Percentiles rank a stretch among this genome's conserved stretches.
Evolutionary conservation across 768 basidiomycete species (phyloP).

Genomic region (Neoboletus magnificus): DNA sequence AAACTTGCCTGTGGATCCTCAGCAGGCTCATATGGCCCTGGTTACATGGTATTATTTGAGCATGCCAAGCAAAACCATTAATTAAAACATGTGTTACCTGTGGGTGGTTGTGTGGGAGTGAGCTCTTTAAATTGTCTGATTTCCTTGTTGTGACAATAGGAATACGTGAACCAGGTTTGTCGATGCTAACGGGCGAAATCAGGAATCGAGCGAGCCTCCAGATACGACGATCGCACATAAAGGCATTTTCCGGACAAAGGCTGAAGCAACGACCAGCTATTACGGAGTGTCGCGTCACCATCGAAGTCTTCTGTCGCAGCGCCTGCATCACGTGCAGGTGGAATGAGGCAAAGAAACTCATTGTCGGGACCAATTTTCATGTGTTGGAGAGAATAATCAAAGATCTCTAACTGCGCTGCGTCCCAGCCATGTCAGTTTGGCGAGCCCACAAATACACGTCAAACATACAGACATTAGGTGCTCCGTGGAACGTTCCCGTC

Average conservation of each 20-base stretch:
- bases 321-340: constrained; percentile 51
- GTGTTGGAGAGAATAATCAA: constrained; percentile 58
- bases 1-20: constrained; percentile 79
- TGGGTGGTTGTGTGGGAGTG: constrained; percentile 56
- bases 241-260: constrained; percentile 78
- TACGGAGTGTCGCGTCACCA: constrained; percentile 61
- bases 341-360: constrained; percentile 77
- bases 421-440: constrained; percentile 11
- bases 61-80: constrained; percentile 11
- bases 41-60: constrained; percentile 22
- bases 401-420: constrained; percentile 23
- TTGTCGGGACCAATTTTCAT: constrained; percentile 70
- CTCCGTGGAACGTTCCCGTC: constrained; percentile 26
- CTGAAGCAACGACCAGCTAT: constrained; percentile 80
- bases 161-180: constrained; percentile 97
- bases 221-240: constrained; percentile 60
- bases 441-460: constrained; percentile 13
- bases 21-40: constrained; percentile 72
- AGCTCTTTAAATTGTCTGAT: constrained; percentile 95
- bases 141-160: constrained; percentile 92
- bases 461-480: constrained; percentile 38
- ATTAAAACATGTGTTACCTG: constrained; percentile 47
- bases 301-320: constrained; percentile 51
- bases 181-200: constrained; percentile 53
- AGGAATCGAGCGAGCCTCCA: constrained; percentile 28